Base-by-base conservation (phyloP, 2,329 filamentous ascomycete species). In the Conoideocrella luteorostrata region DNA sequence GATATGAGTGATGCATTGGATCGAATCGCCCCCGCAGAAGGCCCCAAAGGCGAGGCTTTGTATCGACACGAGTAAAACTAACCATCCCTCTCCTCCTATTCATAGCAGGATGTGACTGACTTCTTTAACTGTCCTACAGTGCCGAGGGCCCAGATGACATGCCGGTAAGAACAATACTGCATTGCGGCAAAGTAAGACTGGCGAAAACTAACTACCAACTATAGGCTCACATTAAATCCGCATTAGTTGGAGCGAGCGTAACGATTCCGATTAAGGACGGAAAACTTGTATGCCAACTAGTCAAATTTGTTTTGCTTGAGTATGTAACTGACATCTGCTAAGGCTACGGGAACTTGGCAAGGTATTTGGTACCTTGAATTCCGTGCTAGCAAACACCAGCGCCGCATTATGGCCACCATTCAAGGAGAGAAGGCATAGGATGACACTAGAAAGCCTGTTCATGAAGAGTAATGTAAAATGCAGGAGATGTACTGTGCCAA, bases 301-400 rank as follows among this genome's bases (percentile, higher is more conserved):
- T 23, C 41, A 10, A 13, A 6, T 10, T 2, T 12, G 11, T 20
- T 35, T 12, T 2, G n/a, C 6, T 34, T 20, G 3, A 26, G 7
- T 1, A 26, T 34, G 12, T 3, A 33, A 15, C 32, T 40, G 24
- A 44, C 30, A 40, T 33, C 21, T 7, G 22, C 23, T n/a, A 10
- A 77, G 73, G 74, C 74, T 18, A 78, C 77, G 11, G 81, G 81
- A 18, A 84, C 80, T 4, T 91, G 86, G 87, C 87, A 93, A 57
- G 80, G 93, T 0, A 91, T 97, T 47, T 97, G 88, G 86, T 95
- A 94, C 64, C 69, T 96, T 51, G 93, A 97, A 66, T 97, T 97
- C 62, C 76, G 91, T 45, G 77, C 73, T 9, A 71, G 71, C 53
- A 88, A 80, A 65, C 90, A 96, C 65, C 73, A 79, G 50, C 78